Conservation (phyloP, 176 grass and related monocot genomes). For the Canna indica region DNA sequence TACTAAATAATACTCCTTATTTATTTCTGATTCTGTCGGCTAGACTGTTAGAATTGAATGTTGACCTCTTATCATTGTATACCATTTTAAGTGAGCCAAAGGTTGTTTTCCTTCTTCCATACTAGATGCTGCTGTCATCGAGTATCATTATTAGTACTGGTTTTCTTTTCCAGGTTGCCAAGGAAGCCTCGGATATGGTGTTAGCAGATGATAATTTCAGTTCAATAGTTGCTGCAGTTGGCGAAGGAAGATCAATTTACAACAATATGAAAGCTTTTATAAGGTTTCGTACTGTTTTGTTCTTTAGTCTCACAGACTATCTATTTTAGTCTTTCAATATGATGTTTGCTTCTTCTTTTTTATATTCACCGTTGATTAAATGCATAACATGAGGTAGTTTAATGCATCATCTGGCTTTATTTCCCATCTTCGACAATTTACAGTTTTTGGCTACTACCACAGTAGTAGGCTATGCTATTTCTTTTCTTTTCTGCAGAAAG, state of each 20-base stretch:
- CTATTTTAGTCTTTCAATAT: background rate
- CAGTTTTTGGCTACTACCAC: too few relatives aligned
- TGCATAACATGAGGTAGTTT: background rate
- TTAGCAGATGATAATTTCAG: slow-evolving; percentile 97
- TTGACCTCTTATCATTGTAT: background rate
- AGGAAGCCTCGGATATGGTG: slow-evolving; percentile 98
- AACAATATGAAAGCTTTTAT: slow-evolving; percentile 99
- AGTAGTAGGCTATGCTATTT: too few relatives aligned
- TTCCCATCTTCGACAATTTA: too few relatives aligned
- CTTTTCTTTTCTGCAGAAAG: too few relatives aligned
- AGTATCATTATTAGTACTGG: background rate
- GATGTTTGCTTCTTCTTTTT: background rate
- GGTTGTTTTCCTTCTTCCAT: too few relatives aligned
- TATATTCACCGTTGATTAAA: background rate
- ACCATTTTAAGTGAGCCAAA: too few relatives aligned
- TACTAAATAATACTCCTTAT: background rate
- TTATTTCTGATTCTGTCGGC: slow-evolving; percentile 11
- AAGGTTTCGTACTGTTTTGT: slow-evolving; percentile 30
- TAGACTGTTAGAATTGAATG: too few relatives aligned
- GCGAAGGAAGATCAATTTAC: slow-evolving; percentile 96
- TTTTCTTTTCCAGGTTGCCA: slow-evolving; percentile 22
- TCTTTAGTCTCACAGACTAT: background rate
- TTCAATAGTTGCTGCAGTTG: slow-evolving; percentile 90
- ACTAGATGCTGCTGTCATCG: too few relatives aligned
- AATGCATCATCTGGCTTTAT: background rate